phyloP scores from a whole-genome alignment of 208 protist genomes.

The Acanthamoeba lenticulata region DNA sequence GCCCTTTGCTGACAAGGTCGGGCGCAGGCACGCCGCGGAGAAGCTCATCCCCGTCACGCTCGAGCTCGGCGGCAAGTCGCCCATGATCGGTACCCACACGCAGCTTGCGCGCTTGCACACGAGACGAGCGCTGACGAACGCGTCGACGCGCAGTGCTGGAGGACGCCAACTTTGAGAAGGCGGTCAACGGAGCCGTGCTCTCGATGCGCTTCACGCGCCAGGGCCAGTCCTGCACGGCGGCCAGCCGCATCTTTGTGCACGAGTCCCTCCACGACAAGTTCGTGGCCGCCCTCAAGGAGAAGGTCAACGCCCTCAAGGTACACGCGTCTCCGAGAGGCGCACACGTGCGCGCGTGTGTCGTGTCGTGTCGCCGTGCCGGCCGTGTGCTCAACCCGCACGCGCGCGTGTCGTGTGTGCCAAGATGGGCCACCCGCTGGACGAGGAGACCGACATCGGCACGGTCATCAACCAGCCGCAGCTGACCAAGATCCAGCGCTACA shows the following conservation, averaged over 20 bases:
- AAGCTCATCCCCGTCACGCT: conserved; percentile 17
- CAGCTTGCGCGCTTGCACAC: not conserved
- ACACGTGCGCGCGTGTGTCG: too few relatives aligned
- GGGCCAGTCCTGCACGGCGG: conserved; percentile 31
- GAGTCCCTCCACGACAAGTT: conserved; percentile 51
- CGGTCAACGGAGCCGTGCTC: conserved; percentile 8
- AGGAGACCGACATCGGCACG: conserved; percentile 52
- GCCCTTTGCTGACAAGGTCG: not conserved
- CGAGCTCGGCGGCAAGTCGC: conserved; percentile 13
- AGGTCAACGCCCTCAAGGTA: conserved; percentile 27
- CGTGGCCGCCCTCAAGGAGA: not conserved
- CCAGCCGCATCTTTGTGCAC: conserved; percentile 8
- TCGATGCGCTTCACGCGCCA: conserved; percentile 21
- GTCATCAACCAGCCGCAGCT: conserved; percentile 65
- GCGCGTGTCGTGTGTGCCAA: conserved; percentile 6
- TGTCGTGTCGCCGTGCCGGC: not conserved
- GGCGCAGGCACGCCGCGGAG: not conserved
- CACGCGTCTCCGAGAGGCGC: too few relatives aligned
- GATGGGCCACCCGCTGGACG: conserved; percentile 69
- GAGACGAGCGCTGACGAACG: too few relatives aligned
- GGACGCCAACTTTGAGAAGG: conserved; percentile 34
- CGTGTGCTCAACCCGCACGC: not conserved
- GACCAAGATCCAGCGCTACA: conserved; percentile 63
- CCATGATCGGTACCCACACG: conserved; percentile 1
- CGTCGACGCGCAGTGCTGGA: not conserved